Evolutionary conservation across 2,329 filamentous ascomycete species (phyloP), one percentile per base, ranked within the genome.

Genomic region (Leptographium radiaticola): DNA sequence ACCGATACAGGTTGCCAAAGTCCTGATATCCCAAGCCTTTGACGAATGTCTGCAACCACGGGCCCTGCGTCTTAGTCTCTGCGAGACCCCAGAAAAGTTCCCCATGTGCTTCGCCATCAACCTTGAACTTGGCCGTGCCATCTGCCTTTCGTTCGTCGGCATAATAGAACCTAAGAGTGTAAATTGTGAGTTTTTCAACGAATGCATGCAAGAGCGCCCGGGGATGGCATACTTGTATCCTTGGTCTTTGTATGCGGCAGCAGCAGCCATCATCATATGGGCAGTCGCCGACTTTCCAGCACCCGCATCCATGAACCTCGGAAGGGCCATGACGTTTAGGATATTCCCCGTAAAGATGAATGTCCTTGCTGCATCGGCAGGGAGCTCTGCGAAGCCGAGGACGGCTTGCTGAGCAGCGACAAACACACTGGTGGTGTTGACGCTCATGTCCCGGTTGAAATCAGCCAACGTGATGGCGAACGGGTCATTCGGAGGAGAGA

Each of bases 1-100:
- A 25, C 25, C 25, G 25, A 25, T 25, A 25, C 25, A 5, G 25
- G 25, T 25, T 25, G 10, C 6, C 34, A 50, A 48, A 48, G 30
- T 36, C 25, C 25, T 48, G 36, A 12, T 74, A 73, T 54, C 70
- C 71, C 4, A 59, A 54, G 9, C 66, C 69, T 54, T 72, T 69
- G 33, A 72, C 68, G 53, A 73, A 74, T 0, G 70, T 74, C 57
- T 71, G 67, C 57, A 63, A 56, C 74, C 74, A 77, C 5, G 71
- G 72, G 0, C 68, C 68, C 55, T 76, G 72, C 6, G 62, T 60
- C 52, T 66, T 63, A 1, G 51, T 61, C 53, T 71, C 65, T 0
- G 71, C 67, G 7, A 77, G 63, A 45, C 70, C 61, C 33, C 60
- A 59, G 57, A 68, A 76, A 30, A 69, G 59, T 2, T 70, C 62